These are phyloP conservation scores for Fraxinus americana DNA, from an alignment of 257 asterid species.

Conservation along the genomic window DNA sequence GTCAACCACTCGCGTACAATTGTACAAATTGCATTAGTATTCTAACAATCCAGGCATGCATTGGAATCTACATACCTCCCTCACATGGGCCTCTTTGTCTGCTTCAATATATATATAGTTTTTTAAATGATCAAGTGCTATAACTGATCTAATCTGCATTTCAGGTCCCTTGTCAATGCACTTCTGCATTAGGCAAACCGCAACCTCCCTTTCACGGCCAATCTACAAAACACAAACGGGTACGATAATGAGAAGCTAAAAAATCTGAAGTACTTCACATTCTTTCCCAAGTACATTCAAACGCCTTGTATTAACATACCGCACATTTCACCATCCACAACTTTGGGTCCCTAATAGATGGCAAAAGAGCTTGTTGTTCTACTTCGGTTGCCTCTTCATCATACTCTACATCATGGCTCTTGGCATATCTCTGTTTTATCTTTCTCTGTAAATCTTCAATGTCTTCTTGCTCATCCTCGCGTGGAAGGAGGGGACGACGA, in stretches of 20 bases:
- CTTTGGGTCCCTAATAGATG: conserved; percentile 95
- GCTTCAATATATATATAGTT: conserved; percentile 84
- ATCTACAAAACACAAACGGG: conserved; percentile 44
- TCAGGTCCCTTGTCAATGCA: conserved; percentile 81
- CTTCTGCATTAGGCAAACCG: conserved; percentile 97
- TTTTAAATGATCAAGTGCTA: conserved; percentile 95
- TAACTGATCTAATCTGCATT: conserved; percentile 78
- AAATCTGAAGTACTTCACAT: not conserved
- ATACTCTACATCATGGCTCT: conserved; percentile 65
- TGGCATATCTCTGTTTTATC: conserved; percentile 74
- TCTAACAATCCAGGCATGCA: conserved; percentile 1
- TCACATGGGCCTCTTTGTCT: conserved; percentile 93
- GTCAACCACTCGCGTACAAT: not conserved
- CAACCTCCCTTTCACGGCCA: conserved; percentile 95
- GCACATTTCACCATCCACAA: conserved; percentile 99
- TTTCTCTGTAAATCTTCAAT: conserved; percentile 72
- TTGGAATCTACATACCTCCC: conserved; percentile 60
- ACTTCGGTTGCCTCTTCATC: conserved; percentile 94
- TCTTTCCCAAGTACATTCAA: not conserved
- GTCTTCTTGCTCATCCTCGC: conserved; percentile 85
- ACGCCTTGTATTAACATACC: conserved; percentile 50
- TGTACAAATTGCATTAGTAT: not conserved
- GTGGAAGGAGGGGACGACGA: conserved; percentile 86
- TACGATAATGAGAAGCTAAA: not conserved
- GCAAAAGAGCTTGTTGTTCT: conserved; percentile 92